Conservation (phyloP, 371 early-diverging fungal genomes). For the Actinomucor elegans region DNA sequence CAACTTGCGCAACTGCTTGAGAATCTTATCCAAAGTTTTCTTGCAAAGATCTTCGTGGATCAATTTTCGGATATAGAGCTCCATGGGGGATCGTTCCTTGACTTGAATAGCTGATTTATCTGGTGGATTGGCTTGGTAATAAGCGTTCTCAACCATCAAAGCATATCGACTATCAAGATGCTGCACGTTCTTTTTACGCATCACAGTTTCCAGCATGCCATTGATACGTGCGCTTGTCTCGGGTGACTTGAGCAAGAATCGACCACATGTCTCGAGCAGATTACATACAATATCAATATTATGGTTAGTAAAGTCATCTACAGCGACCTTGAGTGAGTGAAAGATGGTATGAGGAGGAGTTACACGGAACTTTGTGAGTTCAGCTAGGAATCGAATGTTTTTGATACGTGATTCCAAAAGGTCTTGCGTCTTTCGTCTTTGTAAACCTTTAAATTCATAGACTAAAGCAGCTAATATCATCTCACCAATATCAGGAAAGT, state of each 20-base stretch:
- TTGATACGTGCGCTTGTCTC: conserved; percentile 67
- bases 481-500: conserved; percentile 83
- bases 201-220: conserved; percentile 81
- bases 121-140: conserved; percentile 88
- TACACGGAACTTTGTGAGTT: conserved; percentile 91
- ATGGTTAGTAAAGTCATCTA: conserved; percentile 80
- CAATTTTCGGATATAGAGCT: conserved; percentile 84
- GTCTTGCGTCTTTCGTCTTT: conserved; percentile 68
- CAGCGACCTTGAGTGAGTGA: conserved; percentile 77
- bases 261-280: conserved; percentile 88
- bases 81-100: conserved; percentile 74
- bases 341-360: conserved; percentile 80
- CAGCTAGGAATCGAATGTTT: conserved; percentile 86
- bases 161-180: conserved; percentile 83
- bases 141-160: conserved; percentile 93
- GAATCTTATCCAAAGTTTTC: conserved; percentile 64
- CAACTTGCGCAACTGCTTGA: conserved; percentile 80
- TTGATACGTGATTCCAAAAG: conserved; percentile 76
- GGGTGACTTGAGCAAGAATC: conserved; percentile 79
- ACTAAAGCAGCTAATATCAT: conserved; percentile 71
- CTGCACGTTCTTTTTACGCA: conserved; percentile 82
- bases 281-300: conserved; percentile 86
- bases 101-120: conserved; percentile 57
- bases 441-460: conserved; percentile 72
- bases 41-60: conserved; percentile 78